Conservation (phyloP, 345 rosid genomes). For the Dipteronia sinensis region DNA sequence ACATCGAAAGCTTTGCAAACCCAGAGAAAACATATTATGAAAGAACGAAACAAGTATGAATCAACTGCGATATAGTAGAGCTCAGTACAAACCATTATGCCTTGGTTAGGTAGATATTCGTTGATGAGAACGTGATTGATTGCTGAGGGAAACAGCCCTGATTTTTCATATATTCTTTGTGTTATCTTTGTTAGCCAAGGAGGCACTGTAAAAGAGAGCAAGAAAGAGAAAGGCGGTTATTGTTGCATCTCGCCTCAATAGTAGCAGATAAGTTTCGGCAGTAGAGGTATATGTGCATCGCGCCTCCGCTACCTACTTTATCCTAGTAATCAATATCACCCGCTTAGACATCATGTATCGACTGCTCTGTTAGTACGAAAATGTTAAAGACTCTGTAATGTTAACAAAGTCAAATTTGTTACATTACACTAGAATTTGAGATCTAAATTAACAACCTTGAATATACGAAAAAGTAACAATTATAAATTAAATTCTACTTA, state of each 20-base stretch:
- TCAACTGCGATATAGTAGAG: neutral
- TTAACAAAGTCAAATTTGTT: too few relatives aligned
- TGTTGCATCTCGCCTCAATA: too few relatives aligned
- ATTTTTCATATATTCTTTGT: slow-evolving; percentile 55
- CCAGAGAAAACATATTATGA: neutral
- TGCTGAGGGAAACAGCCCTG: slow-evolving; percentile 69
- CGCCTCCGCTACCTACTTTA: neutral
- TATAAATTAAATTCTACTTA: neutral
- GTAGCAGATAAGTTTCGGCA: neutral
- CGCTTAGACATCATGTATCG: neutral
- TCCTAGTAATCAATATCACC: neutral
- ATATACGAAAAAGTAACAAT: neutral
- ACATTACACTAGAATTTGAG: neutral
- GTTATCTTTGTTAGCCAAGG: slow-evolving; percentile 67
- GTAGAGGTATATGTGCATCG: neutral
- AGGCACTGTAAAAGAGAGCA: slow-evolving; percentile 63
- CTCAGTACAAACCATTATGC: slow-evolving; percentile 68
- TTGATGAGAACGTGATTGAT: slow-evolving; percentile 91
- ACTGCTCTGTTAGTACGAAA: neutral
- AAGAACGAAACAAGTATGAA: neutral
- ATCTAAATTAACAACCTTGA: neutral
- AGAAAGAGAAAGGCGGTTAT: neutral
- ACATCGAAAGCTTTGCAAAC: neutral
- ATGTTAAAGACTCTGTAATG: too few relatives aligned
- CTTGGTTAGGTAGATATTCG: slow-evolving; percentile 84